phyloP scores from a whole-genome alignment of 2,329 filamentous ascomycete species.

The Paecilomyces variotii region DNA sequence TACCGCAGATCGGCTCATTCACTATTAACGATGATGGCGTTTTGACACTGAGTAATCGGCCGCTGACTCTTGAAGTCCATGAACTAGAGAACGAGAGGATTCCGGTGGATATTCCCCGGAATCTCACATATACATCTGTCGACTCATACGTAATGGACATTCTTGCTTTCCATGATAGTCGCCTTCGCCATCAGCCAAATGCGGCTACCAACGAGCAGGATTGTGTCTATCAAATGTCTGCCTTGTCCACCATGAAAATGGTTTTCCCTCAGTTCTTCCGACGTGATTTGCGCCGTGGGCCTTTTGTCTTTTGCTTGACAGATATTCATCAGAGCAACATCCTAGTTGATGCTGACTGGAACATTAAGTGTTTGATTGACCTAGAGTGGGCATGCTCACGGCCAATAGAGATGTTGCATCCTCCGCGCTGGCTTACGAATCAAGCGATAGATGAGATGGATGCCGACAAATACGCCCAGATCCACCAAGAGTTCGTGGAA shows the following conservation, averaged over 20 bases:
- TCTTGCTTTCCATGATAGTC: conserved; percentile 15
- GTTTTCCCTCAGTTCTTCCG: not conserved
- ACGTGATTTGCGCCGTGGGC: conserved; percentile 24
- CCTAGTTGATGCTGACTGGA: conserved; percentile 26
- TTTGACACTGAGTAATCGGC: no score
- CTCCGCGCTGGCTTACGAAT: conserved; percentile 21
- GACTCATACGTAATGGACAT: conserved; percentile 16
- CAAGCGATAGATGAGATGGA: conserved; percentile 10
- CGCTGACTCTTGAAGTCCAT: no score
- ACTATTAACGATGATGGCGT: conserved; percentile 9
- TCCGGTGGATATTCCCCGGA: no score
- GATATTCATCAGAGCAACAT: conserved; percentile 34
- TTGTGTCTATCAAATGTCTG: conserved; percentile 7
- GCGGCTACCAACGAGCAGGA: conserved; percentile 7
- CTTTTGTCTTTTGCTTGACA: conserved; percentile 26
- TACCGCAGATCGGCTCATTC: conserved; percentile 28
- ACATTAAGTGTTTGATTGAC: conserved; percentile 27
- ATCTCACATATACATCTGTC: conserved; percentile 2
- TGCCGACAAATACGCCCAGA: conserved; percentile 5
- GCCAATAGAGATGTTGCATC: conserved; percentile 18
- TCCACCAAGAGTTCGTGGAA: conserved; percentile 11
- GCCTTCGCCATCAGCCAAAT: conserved; percentile 17
- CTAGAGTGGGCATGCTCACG: conserved; percentile 27
- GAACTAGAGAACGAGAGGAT: no score
- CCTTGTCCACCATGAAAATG: conserved; percentile 2